phyloP scores from a whole-genome alignment of 345 rosid species.

The Populus simonii region DNA sequence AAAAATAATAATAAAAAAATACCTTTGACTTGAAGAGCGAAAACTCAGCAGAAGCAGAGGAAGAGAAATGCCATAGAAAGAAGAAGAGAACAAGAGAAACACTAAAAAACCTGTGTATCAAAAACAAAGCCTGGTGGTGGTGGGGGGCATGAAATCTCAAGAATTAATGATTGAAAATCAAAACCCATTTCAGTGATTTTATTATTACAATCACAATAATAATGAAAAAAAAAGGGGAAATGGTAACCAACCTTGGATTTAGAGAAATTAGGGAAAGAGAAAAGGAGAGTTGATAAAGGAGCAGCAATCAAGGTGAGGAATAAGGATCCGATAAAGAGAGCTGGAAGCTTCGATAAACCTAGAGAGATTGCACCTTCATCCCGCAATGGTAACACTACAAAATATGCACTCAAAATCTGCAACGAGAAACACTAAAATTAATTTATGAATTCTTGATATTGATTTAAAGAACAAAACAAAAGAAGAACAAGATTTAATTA shows the following conservation, averaged over 20 bases:
- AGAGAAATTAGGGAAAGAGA: constrained; percentile 71
- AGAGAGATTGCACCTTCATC: constrained; percentile 90
- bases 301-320: constrained; percentile 78
- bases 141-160: too few relatives aligned
- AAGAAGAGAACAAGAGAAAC: constrained; percentile 69
- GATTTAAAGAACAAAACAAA: not conserved
- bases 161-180: too few relatives aligned
- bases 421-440: not conserved
- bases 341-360: constrained; percentile 76
- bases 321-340: constrained; percentile 71
- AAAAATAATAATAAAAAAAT: constrained; percentile 4
- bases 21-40: constrained; percentile 51
- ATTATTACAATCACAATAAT: not conserved
- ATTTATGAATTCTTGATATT: not conserved
- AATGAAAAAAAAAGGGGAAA: not conserved
- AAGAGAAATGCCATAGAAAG: constrained; percentile 69
- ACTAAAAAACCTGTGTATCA: constrained; percentile 92
- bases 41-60: constrained; percentile 53
- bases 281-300: constrained; percentile 79
- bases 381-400: constrained; percentile 81
- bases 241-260: constrained; percentile 55
- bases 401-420: constrained; percentile 86
- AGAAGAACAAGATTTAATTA: not conserved
- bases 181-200: too few relatives aligned
- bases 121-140: constrained; percentile 80